These are phyloP conservation scores for Sindora glabra DNA, from an alignment of 306 rosid species.

Conservation along the genomic window DNA sequence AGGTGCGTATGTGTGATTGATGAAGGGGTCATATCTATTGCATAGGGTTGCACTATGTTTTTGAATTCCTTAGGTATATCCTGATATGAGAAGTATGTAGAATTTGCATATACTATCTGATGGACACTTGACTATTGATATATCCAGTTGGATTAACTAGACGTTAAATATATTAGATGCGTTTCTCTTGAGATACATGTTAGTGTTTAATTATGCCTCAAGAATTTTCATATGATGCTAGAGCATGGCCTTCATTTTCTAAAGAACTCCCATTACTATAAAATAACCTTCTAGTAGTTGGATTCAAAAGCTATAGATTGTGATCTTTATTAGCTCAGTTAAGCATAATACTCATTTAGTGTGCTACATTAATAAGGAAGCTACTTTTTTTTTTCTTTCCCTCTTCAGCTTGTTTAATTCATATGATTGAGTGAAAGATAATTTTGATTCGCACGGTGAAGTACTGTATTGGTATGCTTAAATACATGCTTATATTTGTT, in stretches of 20 bases:
- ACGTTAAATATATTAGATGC: neutral
- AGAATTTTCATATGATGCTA: neutral
- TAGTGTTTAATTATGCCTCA: neutral
- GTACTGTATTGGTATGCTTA: neutral
- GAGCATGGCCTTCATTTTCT: neutral
- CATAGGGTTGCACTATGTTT: conserved; percentile 49
- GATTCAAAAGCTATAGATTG: neutral
- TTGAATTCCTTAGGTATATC: conserved; percentile 65
- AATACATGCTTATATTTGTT: neutral
- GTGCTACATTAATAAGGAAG: neutral
- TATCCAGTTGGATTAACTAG: neutral
- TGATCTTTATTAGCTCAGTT: neutral
- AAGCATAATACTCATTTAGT: neutral
- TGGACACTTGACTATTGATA: neutral
- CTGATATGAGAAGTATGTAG: conserved; percentile 7
- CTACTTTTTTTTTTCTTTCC: neutral
- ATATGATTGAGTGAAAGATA: no score
- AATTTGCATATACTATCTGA: neutral
- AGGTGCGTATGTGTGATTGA: conserved; percentile 82
- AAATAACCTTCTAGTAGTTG: neutral
- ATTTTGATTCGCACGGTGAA: conserved; percentile 1
- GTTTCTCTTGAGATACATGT: neutral
- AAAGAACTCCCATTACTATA: neutral
- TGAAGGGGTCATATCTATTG: conserved; percentile 52
- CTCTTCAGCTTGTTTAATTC: no score